Evolutionary conservation across 2,329 filamentous ascomycete genomes (phyloP).

Genomic region (Nothophaeocryptopus gaeumannii): DNA sequence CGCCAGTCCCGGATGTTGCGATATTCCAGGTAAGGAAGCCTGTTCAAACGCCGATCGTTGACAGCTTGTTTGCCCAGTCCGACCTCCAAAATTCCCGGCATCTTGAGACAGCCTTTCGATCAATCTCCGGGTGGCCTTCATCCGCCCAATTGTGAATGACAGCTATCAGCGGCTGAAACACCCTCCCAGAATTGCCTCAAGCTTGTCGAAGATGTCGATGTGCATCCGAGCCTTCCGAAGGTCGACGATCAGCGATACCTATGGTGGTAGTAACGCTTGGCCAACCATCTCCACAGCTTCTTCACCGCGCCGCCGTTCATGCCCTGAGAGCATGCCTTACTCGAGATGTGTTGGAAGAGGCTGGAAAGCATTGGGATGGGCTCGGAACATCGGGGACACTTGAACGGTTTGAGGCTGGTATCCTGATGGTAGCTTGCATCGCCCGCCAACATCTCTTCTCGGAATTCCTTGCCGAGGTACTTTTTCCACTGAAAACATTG

Average conservation of each 20-base stretch:
- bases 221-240: neutral
- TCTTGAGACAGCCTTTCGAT: too few species aligned
- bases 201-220: too few species aligned
- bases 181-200: too few species aligned
- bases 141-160: too few species aligned
- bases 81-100: too few species aligned
- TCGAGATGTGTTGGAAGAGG: conserved; percentile 12
- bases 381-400: conserved; percentile 8
- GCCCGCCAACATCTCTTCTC: neutral
- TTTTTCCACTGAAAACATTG: conserved; percentile 18
- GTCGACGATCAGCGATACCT: neutral
- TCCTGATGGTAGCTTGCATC: conserved; percentile 5
- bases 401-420: conserved; percentile 1
- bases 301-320: conserved; percentile 6
- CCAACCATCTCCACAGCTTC: conserved; percentile 13
- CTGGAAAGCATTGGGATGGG: conserved; percentile 9
- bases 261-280: conserved; percentile 6
- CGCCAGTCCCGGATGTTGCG: too few species aligned
- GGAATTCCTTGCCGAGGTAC: conserved; percentile 9
- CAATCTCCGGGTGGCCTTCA: too few species aligned
- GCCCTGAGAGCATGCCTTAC: conserved; percentile 5
- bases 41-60: too few species aligned
- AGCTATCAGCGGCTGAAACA: too few species aligned
- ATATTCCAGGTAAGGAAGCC: too few species aligned
- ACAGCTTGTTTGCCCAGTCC: too few species aligned